Conservation (phyloP, 2,329 filamentous ascomycete species). For the Rhynchosporium graminicola region DNA sequence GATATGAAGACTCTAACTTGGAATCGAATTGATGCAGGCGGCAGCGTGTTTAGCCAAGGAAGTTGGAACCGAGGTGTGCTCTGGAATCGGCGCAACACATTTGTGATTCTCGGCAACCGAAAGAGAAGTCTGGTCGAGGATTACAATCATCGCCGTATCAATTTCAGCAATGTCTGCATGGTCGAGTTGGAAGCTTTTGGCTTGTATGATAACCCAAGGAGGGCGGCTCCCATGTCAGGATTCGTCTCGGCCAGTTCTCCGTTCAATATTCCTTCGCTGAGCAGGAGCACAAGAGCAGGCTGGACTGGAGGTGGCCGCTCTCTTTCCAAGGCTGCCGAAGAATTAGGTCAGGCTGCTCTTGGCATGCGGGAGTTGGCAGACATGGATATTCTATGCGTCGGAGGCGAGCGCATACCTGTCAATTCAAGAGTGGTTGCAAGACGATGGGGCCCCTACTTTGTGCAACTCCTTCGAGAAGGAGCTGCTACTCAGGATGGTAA, state of each 20-base stretch:
- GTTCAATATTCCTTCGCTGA: conserved; percentile 54
- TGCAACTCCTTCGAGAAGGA: conserved; percentile 80
- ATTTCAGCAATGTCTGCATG: conserved; percentile 95
- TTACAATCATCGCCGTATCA: conserved; percentile 96
- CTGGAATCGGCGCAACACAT: conserved; percentile 91
- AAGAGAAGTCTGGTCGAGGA: conserved; percentile 94
- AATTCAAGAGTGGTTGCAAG: conserved; percentile 87
- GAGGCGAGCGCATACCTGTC: conserved; percentile 87
- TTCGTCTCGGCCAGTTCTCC: conserved; percentile 82
- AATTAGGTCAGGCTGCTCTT: conserved; percentile 80
- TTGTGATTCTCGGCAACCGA: conserved; percentile 91
- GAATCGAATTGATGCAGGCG: conserved; percentile 94
- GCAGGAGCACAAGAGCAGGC: conserved; percentile 52
- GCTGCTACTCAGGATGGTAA: conserved; percentile 69
- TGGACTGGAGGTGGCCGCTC: conserved; percentile 73
- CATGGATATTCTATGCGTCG: conserved; percentile 94
- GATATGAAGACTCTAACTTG: conserved; percentile 87
- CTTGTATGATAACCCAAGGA: conserved; percentile 92
- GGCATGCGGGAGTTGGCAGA: conserved; percentile 83
- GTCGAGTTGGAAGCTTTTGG: conserved; percentile 97
- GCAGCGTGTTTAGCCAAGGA: conserved; percentile 90
- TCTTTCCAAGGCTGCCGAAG: conserved; percentile 76
- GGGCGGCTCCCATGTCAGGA: conserved; percentile 73
- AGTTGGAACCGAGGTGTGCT: conserved; percentile 96
- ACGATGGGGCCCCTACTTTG: conserved; percentile 95